Evolutionary conservation across 495 filamentous ascomycete genomes (phyloP).

Genomic region (Articulospora tetracladia): DNA sequence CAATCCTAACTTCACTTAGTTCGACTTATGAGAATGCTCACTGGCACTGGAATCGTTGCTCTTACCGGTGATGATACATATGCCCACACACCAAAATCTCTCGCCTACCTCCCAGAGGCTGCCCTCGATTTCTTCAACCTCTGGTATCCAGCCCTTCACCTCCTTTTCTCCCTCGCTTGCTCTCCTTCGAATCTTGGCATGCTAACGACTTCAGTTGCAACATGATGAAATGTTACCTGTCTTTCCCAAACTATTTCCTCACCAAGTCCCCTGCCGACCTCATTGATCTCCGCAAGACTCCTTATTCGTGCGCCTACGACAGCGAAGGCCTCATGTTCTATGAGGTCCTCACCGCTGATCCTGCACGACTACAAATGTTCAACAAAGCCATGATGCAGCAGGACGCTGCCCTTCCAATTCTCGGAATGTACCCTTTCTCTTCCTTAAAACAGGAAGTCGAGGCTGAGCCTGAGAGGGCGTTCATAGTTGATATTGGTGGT

Average conservation of each 20-base stretch:
- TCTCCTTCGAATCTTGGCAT: background rate
- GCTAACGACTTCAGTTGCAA: conserved; percentile 18
- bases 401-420: conserved; percentile 26
- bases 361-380: conserved; percentile 6
- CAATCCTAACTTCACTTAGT: background rate
- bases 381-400: conserved; percentile 24
- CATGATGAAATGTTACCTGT: conserved; percentile 14
- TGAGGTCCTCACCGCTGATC: conserved; percentile 16
- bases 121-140: conserved; percentile 7
- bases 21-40: conserved; percentile 11
- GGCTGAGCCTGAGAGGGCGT: conserved; percentile 26
- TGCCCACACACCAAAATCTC: conserved; percentile 9
- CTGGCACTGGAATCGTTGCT: background rate
- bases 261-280: conserved; percentile 27
- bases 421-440: conserved; percentile 33
- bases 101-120: conserved; percentile 1
- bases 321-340: conserved; percentile 30
- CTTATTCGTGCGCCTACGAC: conserved; percentile 27
- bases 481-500: conserved; percentile 24
- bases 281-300: conserved; percentile 27
- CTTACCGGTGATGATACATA: conserved; percentile 2
- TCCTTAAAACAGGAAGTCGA: conserved; percentile 28
- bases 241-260: conserved; percentile 29
- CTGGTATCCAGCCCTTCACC: background rate
- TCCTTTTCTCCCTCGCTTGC: background rate